phyloP scores from a whole-genome alignment of 768 basidiomycete genomes.

The Podaxis sp. region DNA sequence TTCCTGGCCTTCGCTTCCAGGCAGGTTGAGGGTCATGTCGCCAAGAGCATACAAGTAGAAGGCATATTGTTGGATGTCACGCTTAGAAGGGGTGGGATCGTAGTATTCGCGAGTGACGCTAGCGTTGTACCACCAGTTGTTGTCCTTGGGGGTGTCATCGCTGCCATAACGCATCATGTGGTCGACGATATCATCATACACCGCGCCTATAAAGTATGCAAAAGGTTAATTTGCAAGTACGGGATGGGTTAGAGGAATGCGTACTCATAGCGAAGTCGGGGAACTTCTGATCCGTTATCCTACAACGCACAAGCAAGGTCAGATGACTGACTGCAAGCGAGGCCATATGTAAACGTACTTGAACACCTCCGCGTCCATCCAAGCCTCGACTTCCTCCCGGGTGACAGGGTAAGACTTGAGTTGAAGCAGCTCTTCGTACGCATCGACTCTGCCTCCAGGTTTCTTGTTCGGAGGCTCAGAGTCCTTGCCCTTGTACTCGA shows the following conservation, averaged over 20 bases:
- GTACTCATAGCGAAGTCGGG: background rate
- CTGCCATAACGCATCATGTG: background rate
- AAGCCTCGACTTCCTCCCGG: background rate
- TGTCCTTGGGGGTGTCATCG: background rate
- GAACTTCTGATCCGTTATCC: background rate
- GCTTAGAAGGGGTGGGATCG: background rate
- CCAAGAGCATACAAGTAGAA: background rate
- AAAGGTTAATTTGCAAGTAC: background rate
- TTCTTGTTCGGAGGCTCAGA: background rate
- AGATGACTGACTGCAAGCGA: background rate
- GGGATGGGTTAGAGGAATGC: background rate
- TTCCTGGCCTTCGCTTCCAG: background rate
- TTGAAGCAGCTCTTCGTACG: background rate
- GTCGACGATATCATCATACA: background rate
- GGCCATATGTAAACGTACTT: background rate
- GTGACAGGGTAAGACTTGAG: background rate
- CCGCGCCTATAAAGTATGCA: background rate
- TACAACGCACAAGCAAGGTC: background rate
- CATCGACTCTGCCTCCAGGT: background rate
- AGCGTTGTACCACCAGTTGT: background rate
- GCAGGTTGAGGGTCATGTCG: background rate
- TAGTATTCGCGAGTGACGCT: background rate
- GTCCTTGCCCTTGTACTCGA: background rate
- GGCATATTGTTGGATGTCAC: background rate
- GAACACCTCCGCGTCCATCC: background rate